A percentile compares a stretch with the other conserved stretches of the same genome.
Evolutionary conservation across 305 asterid genomes (phyloP).

Genomic region (Solanum hybrid): DNA sequence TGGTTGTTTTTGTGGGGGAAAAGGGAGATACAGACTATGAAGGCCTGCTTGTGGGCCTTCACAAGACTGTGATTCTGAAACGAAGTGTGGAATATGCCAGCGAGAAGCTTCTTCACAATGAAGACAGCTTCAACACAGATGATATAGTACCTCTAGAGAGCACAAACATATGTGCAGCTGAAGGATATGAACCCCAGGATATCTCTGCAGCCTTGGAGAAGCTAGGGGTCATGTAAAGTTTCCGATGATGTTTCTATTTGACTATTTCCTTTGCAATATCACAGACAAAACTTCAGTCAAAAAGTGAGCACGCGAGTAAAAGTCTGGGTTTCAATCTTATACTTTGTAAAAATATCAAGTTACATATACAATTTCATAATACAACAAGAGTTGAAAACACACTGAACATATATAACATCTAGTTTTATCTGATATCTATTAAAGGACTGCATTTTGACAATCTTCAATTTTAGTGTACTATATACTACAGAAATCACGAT

Average conservation of each 20-base stretch:
- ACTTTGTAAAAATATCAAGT: background rate
- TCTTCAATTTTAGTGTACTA: background rate
- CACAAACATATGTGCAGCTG: conserved; percentile 26
- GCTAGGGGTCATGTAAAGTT: conserved; percentile 19
- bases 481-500: background rate
- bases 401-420: background rate
- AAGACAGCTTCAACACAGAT: conserved; percentile 30
- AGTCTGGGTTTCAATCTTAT: background rate
- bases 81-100: conserved; percentile 35
- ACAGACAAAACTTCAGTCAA: background rate
- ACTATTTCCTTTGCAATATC: background rate
- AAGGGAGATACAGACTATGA: conserved; percentile 60
- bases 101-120: conserved; percentile 30
- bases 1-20: conserved; percentile 53
- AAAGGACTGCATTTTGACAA: background rate
- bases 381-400: conserved; percentile 1
- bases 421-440: background rate
- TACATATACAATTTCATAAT: background rate
- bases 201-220: conserved; percentile 43
- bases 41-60: conserved; percentile 51
- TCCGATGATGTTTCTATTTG: background rate
- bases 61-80: conserved; percentile 51
- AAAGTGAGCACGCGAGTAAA: background rate
- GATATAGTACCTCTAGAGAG: conserved; percentile 23
- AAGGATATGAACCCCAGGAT: conserved; percentile 40